Evolutionary conservation across 2,329 filamentous ascomycete species (phyloP).

Genomic region (Fusarium oxysporum): DNA sequence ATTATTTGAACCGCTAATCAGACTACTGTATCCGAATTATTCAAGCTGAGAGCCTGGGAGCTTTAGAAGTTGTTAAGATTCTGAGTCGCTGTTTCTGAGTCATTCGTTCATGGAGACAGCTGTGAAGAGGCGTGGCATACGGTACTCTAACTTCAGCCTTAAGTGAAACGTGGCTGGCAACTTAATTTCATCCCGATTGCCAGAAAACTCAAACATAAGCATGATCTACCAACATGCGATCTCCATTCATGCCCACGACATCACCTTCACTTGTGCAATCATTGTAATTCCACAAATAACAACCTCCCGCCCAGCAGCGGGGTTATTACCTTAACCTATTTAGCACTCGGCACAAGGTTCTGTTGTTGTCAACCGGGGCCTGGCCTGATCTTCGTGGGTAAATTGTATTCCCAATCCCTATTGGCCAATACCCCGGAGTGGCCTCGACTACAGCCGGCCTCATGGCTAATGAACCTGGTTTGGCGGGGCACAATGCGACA

Average conservation of each 20-base stretch:
- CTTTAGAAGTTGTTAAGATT: neutral
- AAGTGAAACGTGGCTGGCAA: neutral
- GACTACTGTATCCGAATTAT: too few species aligned
- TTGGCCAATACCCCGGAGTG: slow-evolving; percentile 5
- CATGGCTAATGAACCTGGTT: slow-evolving; percentile 30
- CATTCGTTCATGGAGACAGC: neutral
- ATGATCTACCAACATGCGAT: neutral
- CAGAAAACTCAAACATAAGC: neutral
- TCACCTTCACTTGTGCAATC: neutral
- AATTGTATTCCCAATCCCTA: neutral
- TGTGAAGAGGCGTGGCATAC: neutral
- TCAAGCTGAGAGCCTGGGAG: too few species aligned
- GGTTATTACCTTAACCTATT: neutral
- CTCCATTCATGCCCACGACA: neutral
- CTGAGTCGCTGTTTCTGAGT: neutral
- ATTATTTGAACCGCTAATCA: too few species aligned
- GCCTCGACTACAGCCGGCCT: slow-evolving; percentile 11
- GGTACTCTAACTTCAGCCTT: rapidly evolving
- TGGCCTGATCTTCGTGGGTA: slow-evolving; percentile 20
- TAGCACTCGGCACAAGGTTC: neutral
- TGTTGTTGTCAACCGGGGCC: neutral
- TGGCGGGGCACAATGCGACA: slow-evolving; percentile 17
- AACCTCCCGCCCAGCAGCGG: neutral
- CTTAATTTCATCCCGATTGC: neutral
- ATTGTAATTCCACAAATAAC: slow-evolving; percentile 6